Conservation (phyloP, 2,329 filamentous ascomycete genomes). For the Dendrostoma leiphaemia region DNA sequence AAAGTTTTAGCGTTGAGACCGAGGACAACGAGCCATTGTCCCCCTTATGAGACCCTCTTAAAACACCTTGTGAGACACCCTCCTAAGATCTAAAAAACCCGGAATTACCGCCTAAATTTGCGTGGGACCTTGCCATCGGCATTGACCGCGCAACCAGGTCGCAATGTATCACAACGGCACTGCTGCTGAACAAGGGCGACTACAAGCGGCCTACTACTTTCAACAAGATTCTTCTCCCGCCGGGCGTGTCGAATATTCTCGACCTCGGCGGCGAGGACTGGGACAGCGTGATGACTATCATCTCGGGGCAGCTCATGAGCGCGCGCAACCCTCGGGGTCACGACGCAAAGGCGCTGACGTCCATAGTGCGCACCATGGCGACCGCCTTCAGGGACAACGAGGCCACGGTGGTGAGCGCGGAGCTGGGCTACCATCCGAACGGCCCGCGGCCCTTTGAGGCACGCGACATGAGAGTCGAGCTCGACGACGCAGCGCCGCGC, state of each 20-base stretch:
- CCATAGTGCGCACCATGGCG: constrained; percentile 53
- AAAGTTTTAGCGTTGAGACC: no score
- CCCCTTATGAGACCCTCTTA: no score
- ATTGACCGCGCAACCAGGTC: constrained; percentile 61
- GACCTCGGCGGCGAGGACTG: not conserved
- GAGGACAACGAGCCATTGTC: no score
- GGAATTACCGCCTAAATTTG: no score
- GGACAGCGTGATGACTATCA: not conserved
- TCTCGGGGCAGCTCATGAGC: constrained; percentile 53
- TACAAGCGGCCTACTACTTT: constrained; percentile 48
- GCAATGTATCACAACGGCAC: constrained; percentile 55
- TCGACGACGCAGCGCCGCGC: constrained; percentile 45
- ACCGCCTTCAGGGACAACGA: constrained; percentile 46
- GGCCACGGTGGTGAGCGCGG: constrained; percentile 44
- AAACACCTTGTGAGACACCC: no score
- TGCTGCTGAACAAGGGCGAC: not conserved
- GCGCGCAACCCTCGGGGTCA: constrained; percentile 24
- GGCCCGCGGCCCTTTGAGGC: constrained; percentile 4
- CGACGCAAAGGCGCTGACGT: constrained; percentile 29
- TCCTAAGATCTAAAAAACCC: no score
- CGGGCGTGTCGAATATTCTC: constrained; percentile 33
- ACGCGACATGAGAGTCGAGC: constrained; percentile 28
- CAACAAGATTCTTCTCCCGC: constrained; percentile 25
- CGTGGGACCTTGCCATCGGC: constrained; percentile 62
- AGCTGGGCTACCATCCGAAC: constrained; percentile 24